phyloP scores from a whole-genome alignment of 2,329 filamentous ascomycete genomes.

The Fusarium nygamai region DNA sequence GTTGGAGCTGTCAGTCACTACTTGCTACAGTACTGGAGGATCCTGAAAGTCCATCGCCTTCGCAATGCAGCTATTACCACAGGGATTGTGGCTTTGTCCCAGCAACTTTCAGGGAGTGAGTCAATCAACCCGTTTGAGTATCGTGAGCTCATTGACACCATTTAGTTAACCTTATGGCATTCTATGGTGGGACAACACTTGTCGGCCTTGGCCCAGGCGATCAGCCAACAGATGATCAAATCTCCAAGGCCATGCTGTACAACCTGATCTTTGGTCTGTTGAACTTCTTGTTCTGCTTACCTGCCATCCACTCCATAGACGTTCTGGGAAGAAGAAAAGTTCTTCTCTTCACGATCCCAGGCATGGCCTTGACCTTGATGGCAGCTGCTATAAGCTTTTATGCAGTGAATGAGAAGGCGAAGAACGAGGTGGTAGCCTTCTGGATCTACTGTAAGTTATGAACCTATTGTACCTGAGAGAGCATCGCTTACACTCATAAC shows the following conservation, averaged over 20 bases:
- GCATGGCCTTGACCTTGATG: background rate
- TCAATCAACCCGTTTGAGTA: accelerated
- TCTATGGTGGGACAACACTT: background rate
- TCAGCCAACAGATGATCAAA: background rate
- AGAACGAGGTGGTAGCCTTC: background rate
- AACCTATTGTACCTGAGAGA: background rate
- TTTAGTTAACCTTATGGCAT: background rate
- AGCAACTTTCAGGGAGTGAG: background rate
- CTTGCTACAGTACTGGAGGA: background rate
- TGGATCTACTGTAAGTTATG: background rate
- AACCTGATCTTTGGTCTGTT: background rate
- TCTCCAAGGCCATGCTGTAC: background rate
- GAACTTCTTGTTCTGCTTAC: background rate
- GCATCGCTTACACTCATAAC: background rate
- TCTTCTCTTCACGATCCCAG: background rate
- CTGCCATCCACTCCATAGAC: background rate
- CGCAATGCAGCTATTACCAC: background rate
- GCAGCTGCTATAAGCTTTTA: background rate
- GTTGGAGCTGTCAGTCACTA: background rate
- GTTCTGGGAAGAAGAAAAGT: background rate
- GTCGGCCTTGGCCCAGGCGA: background rate
- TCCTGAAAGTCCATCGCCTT: background rate
- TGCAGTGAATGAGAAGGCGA: background rate
- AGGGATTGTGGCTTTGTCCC: background rate
- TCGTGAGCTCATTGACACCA: background rate